phyloP scores from a whole-genome alignment of 2,329 filamentous ascomycete species.

The Neurospora sp. region DNA sequence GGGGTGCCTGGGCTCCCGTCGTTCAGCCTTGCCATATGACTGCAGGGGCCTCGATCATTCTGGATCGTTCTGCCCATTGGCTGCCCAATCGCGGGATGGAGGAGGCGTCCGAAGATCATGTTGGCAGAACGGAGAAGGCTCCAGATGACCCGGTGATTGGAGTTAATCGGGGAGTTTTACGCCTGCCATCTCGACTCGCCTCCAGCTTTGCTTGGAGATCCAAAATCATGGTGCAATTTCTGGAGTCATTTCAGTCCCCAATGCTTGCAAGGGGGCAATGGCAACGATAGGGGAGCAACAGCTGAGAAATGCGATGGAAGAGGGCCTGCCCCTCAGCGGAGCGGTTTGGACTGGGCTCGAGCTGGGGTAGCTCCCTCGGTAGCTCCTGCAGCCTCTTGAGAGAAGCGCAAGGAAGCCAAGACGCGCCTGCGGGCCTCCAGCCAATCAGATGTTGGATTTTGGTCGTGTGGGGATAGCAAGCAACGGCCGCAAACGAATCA shows the following conservation, averaged over 20 bases:
- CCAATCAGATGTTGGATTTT: slow-evolving; percentile 13
- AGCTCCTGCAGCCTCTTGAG: neutral
- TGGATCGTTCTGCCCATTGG: slow-evolving; percentile 10
- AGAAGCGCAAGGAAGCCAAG: neutral
- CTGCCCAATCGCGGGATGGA: neutral
- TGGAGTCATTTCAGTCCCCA: neutral
- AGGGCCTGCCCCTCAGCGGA: slow-evolving; percentile 5
- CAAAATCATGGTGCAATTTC: slow-evolving; percentile 8
- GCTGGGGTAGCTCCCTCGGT: neutral
- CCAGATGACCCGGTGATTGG: neutral
- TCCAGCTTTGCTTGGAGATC: neutral
- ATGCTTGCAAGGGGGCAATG: neutral
- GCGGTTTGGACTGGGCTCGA: neutral
- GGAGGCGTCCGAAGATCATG: neutral
- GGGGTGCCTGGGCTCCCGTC: slow-evolving; percentile 13
- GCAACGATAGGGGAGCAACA: neutral
- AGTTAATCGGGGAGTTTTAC: neutral
- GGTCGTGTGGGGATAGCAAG: slow-evolving; percentile 15
- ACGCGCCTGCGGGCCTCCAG: neutral
- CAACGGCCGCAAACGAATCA: slow-evolving; percentile 16
- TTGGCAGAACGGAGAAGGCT: neutral
- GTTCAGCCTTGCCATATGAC: slow-evolving; percentile 18
- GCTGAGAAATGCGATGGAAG: neutral
- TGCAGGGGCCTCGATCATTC: slow-evolving; percentile 8
- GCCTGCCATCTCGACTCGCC: neutral